These are phyloP conservation scores for Neospermospora avenae DNA, from an alignment of 2,329 filamentous ascomycete genomes.

Conservation along the genomic window DNA sequence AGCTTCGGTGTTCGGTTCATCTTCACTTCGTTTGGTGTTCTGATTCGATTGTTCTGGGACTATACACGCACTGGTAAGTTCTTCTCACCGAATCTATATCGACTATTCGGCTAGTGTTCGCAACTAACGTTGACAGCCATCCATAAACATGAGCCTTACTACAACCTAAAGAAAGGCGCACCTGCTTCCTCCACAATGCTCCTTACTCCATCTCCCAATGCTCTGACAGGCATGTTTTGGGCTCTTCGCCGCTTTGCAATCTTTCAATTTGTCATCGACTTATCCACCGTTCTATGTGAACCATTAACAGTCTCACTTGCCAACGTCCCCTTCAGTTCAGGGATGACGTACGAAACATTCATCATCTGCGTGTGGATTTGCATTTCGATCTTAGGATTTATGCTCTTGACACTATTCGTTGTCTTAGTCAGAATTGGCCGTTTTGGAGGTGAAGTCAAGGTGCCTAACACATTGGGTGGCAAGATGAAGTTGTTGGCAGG, in stretches of 20 bases:
- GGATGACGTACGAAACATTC: neutral
- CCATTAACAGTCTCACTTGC: constrained; percentile 1
- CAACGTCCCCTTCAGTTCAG: neutral
- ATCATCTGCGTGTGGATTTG: neutral
- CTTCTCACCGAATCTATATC: neutral
- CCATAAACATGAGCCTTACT: constrained; percentile 7
- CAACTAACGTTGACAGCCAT: neutral
- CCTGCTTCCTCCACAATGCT: neutral
- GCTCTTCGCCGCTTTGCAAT: neutral
- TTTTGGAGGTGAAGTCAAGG: neutral
- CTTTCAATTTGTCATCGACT: constrained; percentile 2
- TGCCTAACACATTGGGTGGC: neutral
- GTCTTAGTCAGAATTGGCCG: constrained; percentile 3
- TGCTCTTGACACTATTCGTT: neutral
- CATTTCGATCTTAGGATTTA: neutral
- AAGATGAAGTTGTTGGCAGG: constrained; percentile 6
- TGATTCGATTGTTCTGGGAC: constrained; percentile 4
- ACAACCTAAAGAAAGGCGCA: neutral
- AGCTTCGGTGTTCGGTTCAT: constrained; percentile 5
- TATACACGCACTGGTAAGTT: neutral
- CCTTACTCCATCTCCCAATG: neutral
- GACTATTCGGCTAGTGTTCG: too few species aligned
- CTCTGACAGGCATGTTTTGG: neutral
- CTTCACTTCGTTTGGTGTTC: constrained; percentile 7
- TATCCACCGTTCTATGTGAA: constrained; percentile 4